These are phyloP conservation scores for Colletotrichum orbiculare DNA, from an alignment of 2,329 filamentous ascomycete genomes.

Conservation along the genomic window DNA sequence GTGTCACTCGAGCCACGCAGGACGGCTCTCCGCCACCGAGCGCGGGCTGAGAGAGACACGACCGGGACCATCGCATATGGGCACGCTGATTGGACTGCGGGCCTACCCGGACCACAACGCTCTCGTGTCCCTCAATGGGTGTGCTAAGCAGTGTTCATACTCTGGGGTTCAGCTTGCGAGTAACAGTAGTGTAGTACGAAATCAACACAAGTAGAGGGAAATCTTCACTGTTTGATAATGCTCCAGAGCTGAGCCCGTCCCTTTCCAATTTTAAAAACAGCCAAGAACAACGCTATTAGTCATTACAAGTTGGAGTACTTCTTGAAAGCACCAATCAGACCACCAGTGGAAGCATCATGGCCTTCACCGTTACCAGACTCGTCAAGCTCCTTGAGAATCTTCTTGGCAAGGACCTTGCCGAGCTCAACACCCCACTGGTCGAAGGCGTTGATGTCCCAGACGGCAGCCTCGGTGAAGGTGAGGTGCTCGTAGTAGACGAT, in stretches of 20 bases:
- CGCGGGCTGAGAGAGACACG: no score
- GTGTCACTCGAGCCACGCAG: no score
- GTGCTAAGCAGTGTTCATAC: no score
- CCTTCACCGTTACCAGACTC: slow-evolving; percentile 74
- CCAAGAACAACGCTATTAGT: slow-evolving; percentile 35
- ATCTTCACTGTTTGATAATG: neutral
- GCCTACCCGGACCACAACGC: no score
- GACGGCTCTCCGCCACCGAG: no score
- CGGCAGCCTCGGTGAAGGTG: slow-evolving; percentile 95
- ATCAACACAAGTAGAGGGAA: no score
- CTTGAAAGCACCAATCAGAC: slow-evolving; percentile 94
- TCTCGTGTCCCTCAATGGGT: no score
- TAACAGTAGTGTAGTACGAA: no score
- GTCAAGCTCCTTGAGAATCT: slow-evolving; percentile 88
- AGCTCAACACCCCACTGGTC: slow-evolving; percentile 99
- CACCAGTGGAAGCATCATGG: slow-evolving; percentile 90
- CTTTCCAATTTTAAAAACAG: slow-evolving; percentile 26
- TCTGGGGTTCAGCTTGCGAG: no score
- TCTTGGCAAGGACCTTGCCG: slow-evolving; percentile 95
- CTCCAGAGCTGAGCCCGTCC: slow-evolving; percentile 4
- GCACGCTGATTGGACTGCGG: no score
- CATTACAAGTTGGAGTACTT: slow-evolving; percentile 67
- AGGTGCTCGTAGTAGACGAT: slow-evolving; percentile 99
- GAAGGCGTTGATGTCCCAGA: slow-evolving; percentile 99
- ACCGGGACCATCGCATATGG: no score